Evolutionary conservation across 2,329 filamentous ascomycete species (phyloP).

Genomic region (Diplodia corticola): DNA sequence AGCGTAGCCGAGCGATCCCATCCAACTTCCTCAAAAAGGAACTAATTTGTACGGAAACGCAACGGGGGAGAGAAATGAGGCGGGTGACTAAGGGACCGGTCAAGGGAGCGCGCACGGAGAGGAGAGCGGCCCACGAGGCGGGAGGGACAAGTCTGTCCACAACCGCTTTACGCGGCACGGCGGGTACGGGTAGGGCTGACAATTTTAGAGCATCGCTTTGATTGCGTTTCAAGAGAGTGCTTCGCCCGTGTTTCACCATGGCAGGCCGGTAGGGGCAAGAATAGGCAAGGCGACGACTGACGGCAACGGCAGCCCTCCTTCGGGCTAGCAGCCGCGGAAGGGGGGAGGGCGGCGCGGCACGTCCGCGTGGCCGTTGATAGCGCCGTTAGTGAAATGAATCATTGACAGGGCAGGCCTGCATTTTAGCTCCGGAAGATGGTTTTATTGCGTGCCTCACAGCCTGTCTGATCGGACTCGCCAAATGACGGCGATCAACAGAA

Average conservation of each 20-base stretch:
- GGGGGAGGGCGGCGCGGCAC: not conserved
- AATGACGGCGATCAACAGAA: not conserved
- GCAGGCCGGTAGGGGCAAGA: not conserved
- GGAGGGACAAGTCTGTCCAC: not conserved
- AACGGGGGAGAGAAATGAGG: slow-evolving; percentile 3
- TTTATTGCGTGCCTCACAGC: not conserved
- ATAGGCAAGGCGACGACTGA: not conserved
- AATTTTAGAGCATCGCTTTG: slow-evolving; percentile 1
- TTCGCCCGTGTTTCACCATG: not conserved
- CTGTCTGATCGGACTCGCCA: not conserved
- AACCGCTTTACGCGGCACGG: slow-evolving; percentile 7
- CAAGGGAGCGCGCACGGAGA: not conserved
- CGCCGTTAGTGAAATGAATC: slow-evolving; percentile 9
- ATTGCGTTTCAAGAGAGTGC: slow-evolving; percentile 3
- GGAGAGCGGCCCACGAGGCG: not conserved
- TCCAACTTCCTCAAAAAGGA: not conserved
- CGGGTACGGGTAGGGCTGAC: slow-evolving; percentile 19
- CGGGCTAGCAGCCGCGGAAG: not conserved
- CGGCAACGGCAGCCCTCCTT: not conserved
- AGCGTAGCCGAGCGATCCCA: not conserved
- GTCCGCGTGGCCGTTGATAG: not conserved
- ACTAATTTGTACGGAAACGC: not conserved
- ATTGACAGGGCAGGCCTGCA: not conserved
- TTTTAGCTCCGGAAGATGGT: slow-evolving; percentile 4
- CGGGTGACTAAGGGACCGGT: slow-evolving; percentile 18